phyloP scores from a whole-genome alignment of 257 asterid species.

The Mentha longifolia region DNA sequence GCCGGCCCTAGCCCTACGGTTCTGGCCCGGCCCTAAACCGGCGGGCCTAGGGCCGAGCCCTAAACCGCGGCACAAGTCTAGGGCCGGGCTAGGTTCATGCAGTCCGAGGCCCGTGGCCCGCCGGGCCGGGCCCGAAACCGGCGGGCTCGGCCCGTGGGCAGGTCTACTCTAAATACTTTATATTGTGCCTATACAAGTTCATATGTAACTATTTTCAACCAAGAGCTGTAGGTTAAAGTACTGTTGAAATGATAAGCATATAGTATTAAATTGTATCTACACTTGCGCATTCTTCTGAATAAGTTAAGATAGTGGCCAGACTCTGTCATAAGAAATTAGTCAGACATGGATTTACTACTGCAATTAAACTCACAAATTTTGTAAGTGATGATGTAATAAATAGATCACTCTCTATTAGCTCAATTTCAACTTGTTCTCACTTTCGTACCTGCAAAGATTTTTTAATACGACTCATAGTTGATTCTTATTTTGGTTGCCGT shows the following conservation, averaged over 20 bases:
- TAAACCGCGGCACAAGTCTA: no score
- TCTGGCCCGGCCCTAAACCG: no score
- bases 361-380: background rate
- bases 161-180: background rate
- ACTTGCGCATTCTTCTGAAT: background rate
- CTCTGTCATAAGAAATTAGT: conserved; percentile 13
- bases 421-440: background rate
- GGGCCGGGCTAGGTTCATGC: no score
- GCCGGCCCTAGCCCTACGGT: no score
- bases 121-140: no score
- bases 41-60: no score
- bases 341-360: background rate
- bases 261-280: background rate
- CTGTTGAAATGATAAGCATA: background rate
- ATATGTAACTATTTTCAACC: background rate
- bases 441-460: background rate
- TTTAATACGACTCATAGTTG: background rate
- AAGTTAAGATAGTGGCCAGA: conserved; percentile 4
- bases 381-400: no score
- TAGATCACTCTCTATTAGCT: background rate
- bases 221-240: background rate
- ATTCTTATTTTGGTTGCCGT: conserved; percentile 14
- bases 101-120: no score
- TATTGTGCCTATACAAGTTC: no score
- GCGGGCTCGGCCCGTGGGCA: no score